These are phyloP conservation scores for Nigrospora oryzae DNA, from an alignment of 2,329 filamentous ascomycete species.

Conservation along the genomic window DNA sequence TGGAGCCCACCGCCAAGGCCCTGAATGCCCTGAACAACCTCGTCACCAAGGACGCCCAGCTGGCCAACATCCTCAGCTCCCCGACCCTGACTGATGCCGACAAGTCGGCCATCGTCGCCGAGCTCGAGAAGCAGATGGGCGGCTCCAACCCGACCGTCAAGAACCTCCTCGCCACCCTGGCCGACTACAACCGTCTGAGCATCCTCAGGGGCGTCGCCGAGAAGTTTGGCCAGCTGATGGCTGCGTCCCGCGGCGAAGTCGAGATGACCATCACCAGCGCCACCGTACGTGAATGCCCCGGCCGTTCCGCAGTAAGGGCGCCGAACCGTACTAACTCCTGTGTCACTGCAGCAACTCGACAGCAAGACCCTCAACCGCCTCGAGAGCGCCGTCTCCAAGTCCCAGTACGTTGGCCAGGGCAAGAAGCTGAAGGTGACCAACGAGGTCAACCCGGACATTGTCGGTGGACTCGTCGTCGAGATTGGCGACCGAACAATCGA, in stretches of 20 bases:
- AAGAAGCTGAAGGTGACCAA: slow-evolving; percentile 98
- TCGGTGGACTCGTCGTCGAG: slow-evolving; percentile 91
- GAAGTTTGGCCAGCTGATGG: slow-evolving; percentile 84
- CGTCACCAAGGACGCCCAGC: slow-evolving; percentile 77
- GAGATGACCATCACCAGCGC: slow-evolving; percentile 90
- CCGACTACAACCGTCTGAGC: slow-evolving; percentile 91
- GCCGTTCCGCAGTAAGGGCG: neutral
- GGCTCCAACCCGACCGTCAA: slow-evolving; percentile 74
- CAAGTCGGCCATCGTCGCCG: slow-evolving; percentile 78
- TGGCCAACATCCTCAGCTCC: slow-evolving; percentile 64
- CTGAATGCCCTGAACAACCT: slow-evolving; percentile 62
- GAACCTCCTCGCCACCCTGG: slow-evolving; percentile 86
- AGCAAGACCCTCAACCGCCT: slow-evolving; percentile 77
- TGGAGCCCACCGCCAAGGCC: slow-evolving; percentile 80
- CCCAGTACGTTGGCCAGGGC: slow-evolving; percentile 75
- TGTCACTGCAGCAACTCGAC: slow-evolving; percentile 62
- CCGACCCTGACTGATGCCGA: slow-evolving; percentile 72
- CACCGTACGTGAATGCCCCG: slow-evolving; percentile 49
- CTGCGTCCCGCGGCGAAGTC: slow-evolving; percentile 83
- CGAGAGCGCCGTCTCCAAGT: slow-evolving; percentile 84
- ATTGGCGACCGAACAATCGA: slow-evolving; percentile 97
- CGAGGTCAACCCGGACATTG: slow-evolving; percentile 89
- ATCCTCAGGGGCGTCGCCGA: slow-evolving; percentile 73
- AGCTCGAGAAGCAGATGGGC: slow-evolving; percentile 79
- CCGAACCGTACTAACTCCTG: neutral